Evolutionary conservation across 2,329 filamentous ascomycete species (phyloP).

Genomic region (Verticillium dahliae): DNA sequence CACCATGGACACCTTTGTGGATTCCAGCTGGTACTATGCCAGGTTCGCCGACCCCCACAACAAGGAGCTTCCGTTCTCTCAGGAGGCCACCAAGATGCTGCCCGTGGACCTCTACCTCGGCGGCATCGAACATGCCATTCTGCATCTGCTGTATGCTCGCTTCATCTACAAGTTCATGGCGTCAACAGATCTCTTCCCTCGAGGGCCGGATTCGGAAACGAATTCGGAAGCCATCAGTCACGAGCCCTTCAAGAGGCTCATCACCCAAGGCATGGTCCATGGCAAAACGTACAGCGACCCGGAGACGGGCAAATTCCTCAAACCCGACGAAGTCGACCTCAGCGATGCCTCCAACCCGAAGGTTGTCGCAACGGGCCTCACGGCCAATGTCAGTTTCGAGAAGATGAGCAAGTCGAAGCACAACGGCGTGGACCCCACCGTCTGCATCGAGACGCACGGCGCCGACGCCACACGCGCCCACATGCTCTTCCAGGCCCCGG

Average conservation of each 20-base stretch:
- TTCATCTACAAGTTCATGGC: conserved; percentile 87
- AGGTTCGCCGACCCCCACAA: conserved; percentile 71
- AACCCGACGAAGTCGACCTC: conserved; percentile 66
- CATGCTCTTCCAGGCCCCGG: conserved; percentile 82
- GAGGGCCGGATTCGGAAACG: conserved; percentile 21
- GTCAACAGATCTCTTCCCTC: conserved; percentile 41
- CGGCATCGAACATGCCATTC: conserved; percentile 83
- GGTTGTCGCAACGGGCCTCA: conserved; percentile 54
- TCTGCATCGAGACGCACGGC: conserved; percentile 66
- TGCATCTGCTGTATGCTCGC: conserved; percentile 81
- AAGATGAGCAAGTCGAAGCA: conserved; percentile 97
- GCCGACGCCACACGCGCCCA: conserved; percentile 81
- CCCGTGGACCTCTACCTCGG: conserved; percentile 87
- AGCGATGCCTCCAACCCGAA: conserved; percentile 47
- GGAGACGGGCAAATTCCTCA: conserved; percentile 67
- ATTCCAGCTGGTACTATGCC: conserved; percentile 91
- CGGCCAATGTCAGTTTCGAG: conserved; percentile 63
- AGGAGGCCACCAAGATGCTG: conserved; percentile 50
- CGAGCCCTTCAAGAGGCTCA: conserved; percentile 76
- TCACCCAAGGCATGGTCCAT: conserved; percentile 91
- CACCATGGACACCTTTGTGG: conserved; percentile 95
- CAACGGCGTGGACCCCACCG: conserved; percentile 79
- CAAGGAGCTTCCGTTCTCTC: conserved; percentile 50
- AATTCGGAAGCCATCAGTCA: conserved; percentile 28
- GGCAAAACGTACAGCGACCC: conserved; percentile 78